These are phyloP conservation scores for Larix kaempferi DNA, from an alignment of 75 land plant genomes.

Conservation along the genomic window DNA sequence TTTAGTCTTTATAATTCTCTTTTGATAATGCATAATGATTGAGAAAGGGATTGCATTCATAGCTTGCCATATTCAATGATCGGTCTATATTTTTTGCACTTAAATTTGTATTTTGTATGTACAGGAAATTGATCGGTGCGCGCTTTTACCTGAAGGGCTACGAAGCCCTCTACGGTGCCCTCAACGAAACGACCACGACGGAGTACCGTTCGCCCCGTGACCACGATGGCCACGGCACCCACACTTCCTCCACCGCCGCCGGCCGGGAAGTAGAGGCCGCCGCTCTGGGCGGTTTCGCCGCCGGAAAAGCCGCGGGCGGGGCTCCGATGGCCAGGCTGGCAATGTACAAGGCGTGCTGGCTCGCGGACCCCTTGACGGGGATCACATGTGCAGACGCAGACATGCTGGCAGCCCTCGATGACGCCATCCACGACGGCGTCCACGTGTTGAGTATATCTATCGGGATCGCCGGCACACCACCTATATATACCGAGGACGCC, in stretches of 20 bases:
- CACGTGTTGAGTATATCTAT: constrained; percentile 90
- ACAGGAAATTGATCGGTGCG: constrained; percentile 75
- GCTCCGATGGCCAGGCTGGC: constrained; percentile 90
- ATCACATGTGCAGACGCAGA: constrained; percentile 87
- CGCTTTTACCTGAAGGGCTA: constrained; percentile 73
- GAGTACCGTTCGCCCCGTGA: constrained; percentile 80
- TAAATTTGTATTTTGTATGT: too few species aligned
- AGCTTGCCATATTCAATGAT: neutral
- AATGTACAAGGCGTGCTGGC: constrained; percentile 95
- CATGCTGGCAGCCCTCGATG: constrained; percentile 91
- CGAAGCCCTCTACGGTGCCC: constrained; percentile 29
- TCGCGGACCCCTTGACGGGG: neutral
- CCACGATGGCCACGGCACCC: constrained; percentile 88
- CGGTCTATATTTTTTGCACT: too few species aligned
- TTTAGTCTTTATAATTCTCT: too few species aligned
- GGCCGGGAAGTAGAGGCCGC: constrained; percentile 53
- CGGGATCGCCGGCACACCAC: constrained; percentile 73
- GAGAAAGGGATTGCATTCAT: too few species aligned
- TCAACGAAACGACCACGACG: constrained; percentile 33
- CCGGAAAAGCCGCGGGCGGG: constrained; percentile 66
- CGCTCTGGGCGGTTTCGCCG: constrained; percentile 55
- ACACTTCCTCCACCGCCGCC: constrained; percentile 77
- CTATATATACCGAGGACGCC: constrained; percentile 61
- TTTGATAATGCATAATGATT: too few species aligned
- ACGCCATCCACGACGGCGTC: constrained; percentile 87